Base-by-base conservation (phyloP, 2,329 filamentous ascomycete genomes). In the Xylaria sp. region DNA sequence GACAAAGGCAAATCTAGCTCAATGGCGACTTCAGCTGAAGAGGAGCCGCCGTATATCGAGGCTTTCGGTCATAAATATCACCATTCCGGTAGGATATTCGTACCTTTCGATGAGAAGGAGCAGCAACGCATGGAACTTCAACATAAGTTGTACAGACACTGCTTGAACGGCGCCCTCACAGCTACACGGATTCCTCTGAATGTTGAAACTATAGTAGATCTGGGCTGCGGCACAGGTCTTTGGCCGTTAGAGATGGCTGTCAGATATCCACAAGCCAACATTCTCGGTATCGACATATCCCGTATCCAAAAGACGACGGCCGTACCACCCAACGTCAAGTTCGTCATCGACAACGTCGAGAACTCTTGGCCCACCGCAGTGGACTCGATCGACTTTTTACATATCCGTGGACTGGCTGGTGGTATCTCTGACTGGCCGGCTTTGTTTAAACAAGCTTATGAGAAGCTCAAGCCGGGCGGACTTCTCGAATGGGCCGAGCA, bases 261-360 rank as follows among this genome's bases (percentile, higher is more conserved):
- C 45, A 71, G 71, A 5, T 78, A 79, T 57, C 79, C 80, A 2
- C 72, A 76, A 25, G 77, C 75, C 25, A 70, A 72, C 3, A 75
- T 82, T 14, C 74, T 78, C 28, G 78, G 78, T 31, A 73, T 80
- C 43, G 80, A 82, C 60, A 67, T 80, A 19, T 79, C 75, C 19
- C 75, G 75, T 25, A 77, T 78, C n/a, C 73, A 81, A 35, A 69
- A 78, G 45, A 77, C 76, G 15, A 76, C 71, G 8, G 71, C 75
- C 25, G 82, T 88, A 7, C 86, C 87, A 6, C 79, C 84, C 17
- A 89, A 89, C 67, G 80, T 88, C 21, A 79, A 77, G 3, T 89
- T 88, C 70, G 76, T 84, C 60, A 80, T 89, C 40, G 84, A 84
- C 70, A 85, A 89, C 70, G 79, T 83, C 31, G 83, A 86, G 63